Percentiles rank a stretch among this genome's conserved stretches.
phyloP scores from a whole-genome alignment of 257 asterid genomes.

The Jasminum sambac region DNA sequence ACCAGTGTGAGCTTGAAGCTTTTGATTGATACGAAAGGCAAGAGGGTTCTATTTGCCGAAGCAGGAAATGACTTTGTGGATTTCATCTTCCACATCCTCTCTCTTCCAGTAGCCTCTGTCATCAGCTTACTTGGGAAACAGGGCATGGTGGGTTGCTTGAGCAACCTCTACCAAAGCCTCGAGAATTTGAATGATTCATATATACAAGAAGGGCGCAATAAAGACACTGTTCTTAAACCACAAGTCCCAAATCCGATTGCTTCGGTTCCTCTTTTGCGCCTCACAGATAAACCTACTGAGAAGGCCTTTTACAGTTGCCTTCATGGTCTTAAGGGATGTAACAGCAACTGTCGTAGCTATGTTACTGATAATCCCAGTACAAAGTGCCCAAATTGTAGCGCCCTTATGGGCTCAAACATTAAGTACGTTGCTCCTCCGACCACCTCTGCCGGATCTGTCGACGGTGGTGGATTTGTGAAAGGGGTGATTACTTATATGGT shows the following conservation, averaged over 20 bases:
- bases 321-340: too few relatives aligned
- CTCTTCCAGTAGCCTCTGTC: conserved; percentile 25
- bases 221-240: conserved; percentile 27
- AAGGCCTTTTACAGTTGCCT: conserved; percentile 15
- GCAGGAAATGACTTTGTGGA: conserved; percentile 32
- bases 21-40: conserved; percentile 29
- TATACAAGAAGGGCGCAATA: conserved; percentile 20
- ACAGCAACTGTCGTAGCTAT: fast-evolving
- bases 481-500: conserved; percentile 35
- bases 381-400: conserved; percentile 2
- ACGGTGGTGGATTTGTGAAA: conserved; percentile 39
- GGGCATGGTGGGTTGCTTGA: conserved; percentile 21
- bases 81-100: conserved; percentile 36
- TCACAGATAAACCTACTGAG: neutral
- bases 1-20: conserved; percentile 37
- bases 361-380: conserved; percentile 15
- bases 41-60: conserved; percentile 38
- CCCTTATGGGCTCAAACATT: neutral
- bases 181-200: conserved; percentile 28
- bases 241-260: neutral
- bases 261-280: conserved; percentile 7
- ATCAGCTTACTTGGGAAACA: conserved; percentile 17
- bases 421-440: conserved; percentile 9
- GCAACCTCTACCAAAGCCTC: conserved; percentile 28
- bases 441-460: neutral